Percentiles rank a stretch among this genome's conserved stretches.
phyloP scores from a whole-genome alignment of 202 grass and related monocot genomes.

The Carex arenaria region DNA sequence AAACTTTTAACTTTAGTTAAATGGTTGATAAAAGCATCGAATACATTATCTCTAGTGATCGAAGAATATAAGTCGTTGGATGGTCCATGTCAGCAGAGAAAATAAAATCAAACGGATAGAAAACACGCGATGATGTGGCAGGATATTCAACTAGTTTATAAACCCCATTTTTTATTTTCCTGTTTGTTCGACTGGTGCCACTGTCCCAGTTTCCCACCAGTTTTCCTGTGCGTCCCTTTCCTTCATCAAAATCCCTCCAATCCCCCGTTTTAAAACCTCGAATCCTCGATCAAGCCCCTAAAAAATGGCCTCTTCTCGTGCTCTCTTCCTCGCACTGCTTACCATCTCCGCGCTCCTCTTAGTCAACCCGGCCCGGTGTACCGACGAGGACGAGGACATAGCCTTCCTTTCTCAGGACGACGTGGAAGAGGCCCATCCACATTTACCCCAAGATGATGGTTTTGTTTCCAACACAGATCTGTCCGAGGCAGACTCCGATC shows the following conservation, averaged over 20 bases:
- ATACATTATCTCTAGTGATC: no score
- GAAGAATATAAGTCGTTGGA: not conserved
- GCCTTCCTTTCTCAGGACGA: constrained; percentile 15
- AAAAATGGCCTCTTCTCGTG: constrained; percentile 13
- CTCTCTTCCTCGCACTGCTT: constrained; percentile 23
- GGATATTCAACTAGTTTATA: no score
- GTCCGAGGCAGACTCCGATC: constrained; percentile 17
- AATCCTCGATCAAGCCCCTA: not conserved
- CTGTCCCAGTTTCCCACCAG: not conserved
- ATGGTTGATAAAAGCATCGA: no score
- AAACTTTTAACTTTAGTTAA: no score
- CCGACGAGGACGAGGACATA: not conserved
- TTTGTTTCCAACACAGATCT: constrained; percentile 28
- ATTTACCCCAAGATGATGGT: not conserved
- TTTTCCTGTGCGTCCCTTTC: constrained; percentile 1
- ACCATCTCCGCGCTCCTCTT: constrained; percentile 30
- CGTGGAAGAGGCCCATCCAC: not conserved
- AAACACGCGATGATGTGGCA: not conserved
- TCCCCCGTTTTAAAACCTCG: not conserved
- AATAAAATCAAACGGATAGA: not conserved
- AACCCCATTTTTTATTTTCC: not conserved
- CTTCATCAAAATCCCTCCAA: constrained; percentile 22
- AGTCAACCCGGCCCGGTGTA: constrained; percentile 4
- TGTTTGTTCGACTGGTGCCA: not conserved
- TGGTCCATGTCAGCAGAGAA: not conserved